Conservation (phyloP, 495 filamentous ascomycete genomes). For the Podospora comata region DNA sequence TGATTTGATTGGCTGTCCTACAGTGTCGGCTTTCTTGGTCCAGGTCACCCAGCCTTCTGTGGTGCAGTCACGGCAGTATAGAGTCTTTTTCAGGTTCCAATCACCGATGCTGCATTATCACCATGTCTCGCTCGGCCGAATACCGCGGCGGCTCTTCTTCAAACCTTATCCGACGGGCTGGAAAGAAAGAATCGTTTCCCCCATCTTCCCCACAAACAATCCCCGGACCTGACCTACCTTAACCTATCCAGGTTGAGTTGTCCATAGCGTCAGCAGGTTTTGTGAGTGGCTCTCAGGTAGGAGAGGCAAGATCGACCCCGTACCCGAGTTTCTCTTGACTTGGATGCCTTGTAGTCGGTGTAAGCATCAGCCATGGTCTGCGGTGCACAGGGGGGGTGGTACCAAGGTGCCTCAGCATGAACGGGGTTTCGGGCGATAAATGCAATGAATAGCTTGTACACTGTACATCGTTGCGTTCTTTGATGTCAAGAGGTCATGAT, state of each 20-base stretch:
- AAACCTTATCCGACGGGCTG: neutral
- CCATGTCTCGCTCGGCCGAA: conserved; percentile 5
- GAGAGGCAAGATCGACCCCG: neutral
- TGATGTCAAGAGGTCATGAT: too few species aligned
- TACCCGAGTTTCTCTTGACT: neutral
- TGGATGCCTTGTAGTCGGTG: neutral
- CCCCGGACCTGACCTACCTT: neutral
- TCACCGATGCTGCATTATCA: neutral
- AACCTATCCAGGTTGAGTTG: neutral
- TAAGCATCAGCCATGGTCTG: neutral
- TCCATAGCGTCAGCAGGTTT: neutral
- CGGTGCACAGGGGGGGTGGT: neutral
- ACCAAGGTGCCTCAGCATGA: neutral
- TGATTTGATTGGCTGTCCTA: neutral
- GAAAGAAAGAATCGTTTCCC: neutral
- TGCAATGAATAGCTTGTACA: neutral
- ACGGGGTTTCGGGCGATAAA: neutral
- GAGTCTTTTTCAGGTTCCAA: neutral
- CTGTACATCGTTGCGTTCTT: too few species aligned
- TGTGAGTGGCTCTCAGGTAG: neutral
- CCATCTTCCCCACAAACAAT: neutral
- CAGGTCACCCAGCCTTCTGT: neutral
- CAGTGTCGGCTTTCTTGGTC: neutral
- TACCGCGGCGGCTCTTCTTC: neutral
- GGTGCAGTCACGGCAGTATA: neutral